phyloP scores from a whole-genome alignment of 257 asterid genomes.

The Scutellaria galericulata region DNA sequence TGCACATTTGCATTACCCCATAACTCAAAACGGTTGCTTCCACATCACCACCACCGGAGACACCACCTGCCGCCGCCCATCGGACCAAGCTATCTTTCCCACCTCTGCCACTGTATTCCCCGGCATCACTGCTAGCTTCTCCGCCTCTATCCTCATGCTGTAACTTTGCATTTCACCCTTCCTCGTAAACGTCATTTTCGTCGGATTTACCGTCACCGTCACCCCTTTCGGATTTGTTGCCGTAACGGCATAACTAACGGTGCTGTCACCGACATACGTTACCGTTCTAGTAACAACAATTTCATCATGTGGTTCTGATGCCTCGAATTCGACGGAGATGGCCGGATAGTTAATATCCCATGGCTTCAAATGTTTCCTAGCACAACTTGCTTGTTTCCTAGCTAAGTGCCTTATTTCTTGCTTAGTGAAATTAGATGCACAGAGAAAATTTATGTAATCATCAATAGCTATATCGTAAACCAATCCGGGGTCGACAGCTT shows the following conservation, averaged over 20 bases:
- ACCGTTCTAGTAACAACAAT: slow-evolving; percentile 54
- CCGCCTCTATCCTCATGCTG: slow-evolving; percentile 51
- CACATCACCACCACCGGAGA: slow-evolving; percentile 75
- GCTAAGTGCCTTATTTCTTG: slow-evolving; percentile 51
- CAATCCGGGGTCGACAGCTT: slow-evolving; percentile 78
- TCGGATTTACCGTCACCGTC: slow-evolving; percentile 51
- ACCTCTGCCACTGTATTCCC: slow-evolving; percentile 50
- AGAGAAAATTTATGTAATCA: slow-evolving; percentile 70
- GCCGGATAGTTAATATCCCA: slow-evolving; percentile 89
- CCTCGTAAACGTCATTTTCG: slow-evolving; percentile 44
- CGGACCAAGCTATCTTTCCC: slow-evolving; percentile 74
- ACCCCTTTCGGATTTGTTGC: slow-evolving; percentile 54
- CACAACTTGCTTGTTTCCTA: slow-evolving; percentile 46
- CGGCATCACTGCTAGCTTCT: slow-evolving; percentile 45
- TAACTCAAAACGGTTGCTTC: slow-evolving; percentile 43
- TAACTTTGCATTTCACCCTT: slow-evolving; percentile 62
- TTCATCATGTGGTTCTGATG: slow-evolving; percentile 20
- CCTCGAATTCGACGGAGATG: slow-evolving; percentile 54
- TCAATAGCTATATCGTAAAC: slow-evolving; percentile 58
- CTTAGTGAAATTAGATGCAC: slow-evolving; percentile 59
- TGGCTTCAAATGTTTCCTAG: slow-evolving; percentile 44
- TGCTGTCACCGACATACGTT: slow-evolving; percentile 54
- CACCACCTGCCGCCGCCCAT: slow-evolving; percentile 62
- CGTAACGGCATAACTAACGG: slow-evolving; percentile 41
- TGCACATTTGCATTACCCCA: slow-evolving; percentile 14